Evolutionary conservation across 2,329 filamentous ascomycete species (phyloP), one percentile per base, ranked within the genome.

Genomic region (Raffaelea arxii): DNA sequence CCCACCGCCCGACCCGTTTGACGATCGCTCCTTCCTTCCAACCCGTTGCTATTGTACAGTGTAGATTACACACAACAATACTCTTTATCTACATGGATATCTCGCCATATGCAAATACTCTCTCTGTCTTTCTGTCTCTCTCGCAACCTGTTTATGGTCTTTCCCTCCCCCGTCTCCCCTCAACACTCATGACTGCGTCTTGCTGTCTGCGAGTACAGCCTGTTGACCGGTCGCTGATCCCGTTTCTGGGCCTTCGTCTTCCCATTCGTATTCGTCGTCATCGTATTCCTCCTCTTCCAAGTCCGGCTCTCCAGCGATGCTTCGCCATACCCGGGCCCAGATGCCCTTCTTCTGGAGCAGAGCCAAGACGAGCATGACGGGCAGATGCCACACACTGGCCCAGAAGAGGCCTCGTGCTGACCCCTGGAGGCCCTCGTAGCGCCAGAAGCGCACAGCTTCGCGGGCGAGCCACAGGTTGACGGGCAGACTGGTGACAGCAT

Each of bases 301-400:
- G 2, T 75, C 71, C 1, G 71, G 69, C 46, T 70, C 65, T 0
- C 84, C 84, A 46, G 78, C 70, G 0, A 86, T 66, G 47, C 78
- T 77, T 47, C 72, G 76, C 80, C 84, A 91, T n/a, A 91, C 78
- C 16, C 89, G 75, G 53, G 80, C 76, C 88, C 87, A 92, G 65
- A 95, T 75, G 0, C 90, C 91, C 68, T 89, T 94, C 75, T 98
- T 98, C 65, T 94, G 87, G 46, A 85, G 77, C 64, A 97, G 82
- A 3, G 89, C 91, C 50, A 96, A 70, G 41, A 96, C 88, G 72
- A 98, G 80, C 37, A 97, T 75, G 23, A 84, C 84, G 0, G 92
- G 92, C 41, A 98, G 64, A 67, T 96, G 90, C 92, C 91, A 97
- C 10, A 98, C 88, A 62, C 88, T 95, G 2, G 92, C 90, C 92